Base-by-base conservation (phyloP, 345 rosid genomes). In the Noccaea caerulescens region DNA sequence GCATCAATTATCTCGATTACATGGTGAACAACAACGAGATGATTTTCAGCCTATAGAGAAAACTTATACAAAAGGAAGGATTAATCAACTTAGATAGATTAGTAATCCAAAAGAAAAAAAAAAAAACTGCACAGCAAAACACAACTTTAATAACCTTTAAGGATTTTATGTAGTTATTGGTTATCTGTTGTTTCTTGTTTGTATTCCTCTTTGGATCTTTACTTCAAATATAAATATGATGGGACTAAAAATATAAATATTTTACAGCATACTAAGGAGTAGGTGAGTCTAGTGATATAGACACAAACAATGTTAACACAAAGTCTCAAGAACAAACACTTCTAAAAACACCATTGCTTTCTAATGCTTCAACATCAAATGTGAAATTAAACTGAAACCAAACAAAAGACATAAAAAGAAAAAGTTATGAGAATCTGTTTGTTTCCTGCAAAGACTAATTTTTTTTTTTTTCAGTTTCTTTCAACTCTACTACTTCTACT, bases 401-500 rank as follows among this genome's bases (percentile, higher is more conserved):
- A 59, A 10, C 37, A 75, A 60, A 66, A n/a, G 47, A 73, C 20
- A 30, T 11, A 4, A 4, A 12, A 44, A 20, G 6, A 10, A 27
- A 53, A 41, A 20, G n/a, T 45, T 47, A 30, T 57, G 47, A 58
- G 41, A 66, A 56, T 23, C 68, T 11, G 30, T 58, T 49, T 39
- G 45, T 30, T 51, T 52, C 30, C 16, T 54, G 66, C 53, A 54
- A 38, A 54, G 47, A 55, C 83, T 80, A 85, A 61, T 33, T n/a
- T 27, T 76, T 84, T 27, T 76, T 84, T 78, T 10, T 37, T 74
- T 84, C 79, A 87, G 77, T 69, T 82, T 83, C 84, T 82, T 80
- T 78, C 73, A 4, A 73, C 41, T 84, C 72, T 73, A 73, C 86
- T 85, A 81, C 82, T 89, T 82, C 92, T 86, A 69, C 91, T 55